A percentile compares a stretch with the other conserved stretches of the same genome.
phyloP scores from a whole-genome alignment of 2,329 filamentous ascomycete species.

The Phialemoniopsis sp. region DNA sequence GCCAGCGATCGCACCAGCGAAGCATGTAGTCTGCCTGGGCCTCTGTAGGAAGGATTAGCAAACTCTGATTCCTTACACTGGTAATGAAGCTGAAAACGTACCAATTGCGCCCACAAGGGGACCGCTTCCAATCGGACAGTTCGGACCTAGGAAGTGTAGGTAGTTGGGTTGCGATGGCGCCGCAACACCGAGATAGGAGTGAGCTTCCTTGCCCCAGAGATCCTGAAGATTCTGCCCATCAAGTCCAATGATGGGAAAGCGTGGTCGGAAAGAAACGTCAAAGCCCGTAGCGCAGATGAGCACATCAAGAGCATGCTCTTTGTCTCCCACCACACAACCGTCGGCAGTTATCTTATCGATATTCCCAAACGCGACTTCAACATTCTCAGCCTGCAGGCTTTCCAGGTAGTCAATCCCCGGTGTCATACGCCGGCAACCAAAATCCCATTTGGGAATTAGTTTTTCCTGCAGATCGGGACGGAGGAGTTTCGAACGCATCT shows the following conservation, averaged over 20 bases:
- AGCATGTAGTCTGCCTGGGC: slow-evolving; percentile 3
- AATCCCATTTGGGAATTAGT: slow-evolving; percentile 37
- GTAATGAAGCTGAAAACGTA: background rate
- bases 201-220: slow-evolving; percentile 5
- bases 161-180: slow-evolving; percentile 5
- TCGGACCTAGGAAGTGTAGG: slow-evolving; percentile 6
- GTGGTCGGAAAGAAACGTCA: slow-evolving; percentile 18
- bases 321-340: slow-evolving; percentile 21
- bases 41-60: background rate
- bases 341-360: slow-evolving; percentile 28
- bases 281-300: slow-evolving; percentile 34
- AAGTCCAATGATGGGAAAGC: slow-evolving; percentile 21
- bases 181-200: slow-evolving; percentile 1
- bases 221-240: slow-evolving; percentile 7
- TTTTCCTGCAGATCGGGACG: slow-evolving; percentile 36
- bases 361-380: slow-evolving; percentile 31
- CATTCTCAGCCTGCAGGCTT: slow-evolving; percentile 35
- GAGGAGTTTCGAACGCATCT: slow-evolving; percentile 18
- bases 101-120: slow-evolving; percentile 3
- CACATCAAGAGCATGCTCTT: slow-evolving; percentile 18
- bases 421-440: slow-evolving; percentile 36
- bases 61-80: too few relatives aligned
- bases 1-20: slow-evolving; percentile 11
- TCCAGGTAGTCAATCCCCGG: slow-evolving; percentile 38
- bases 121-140: slow-evolving; percentile 3